Evolutionary conservation across 441 rosid genomes (phyloP).

Genomic region (Oxalis stricta): DNA sequence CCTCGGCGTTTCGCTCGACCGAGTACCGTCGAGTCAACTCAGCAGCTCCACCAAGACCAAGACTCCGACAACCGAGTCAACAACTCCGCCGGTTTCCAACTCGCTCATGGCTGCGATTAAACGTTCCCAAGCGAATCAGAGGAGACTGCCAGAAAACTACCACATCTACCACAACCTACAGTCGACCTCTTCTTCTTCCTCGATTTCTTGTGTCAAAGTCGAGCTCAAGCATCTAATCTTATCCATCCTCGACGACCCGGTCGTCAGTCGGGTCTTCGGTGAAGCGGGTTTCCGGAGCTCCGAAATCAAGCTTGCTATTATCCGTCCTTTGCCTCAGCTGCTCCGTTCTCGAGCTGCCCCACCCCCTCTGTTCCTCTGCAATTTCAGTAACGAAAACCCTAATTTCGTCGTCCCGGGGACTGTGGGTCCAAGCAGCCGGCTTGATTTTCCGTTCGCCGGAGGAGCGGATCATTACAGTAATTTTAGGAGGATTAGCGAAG

Average conservation of each 20-base stretch:
- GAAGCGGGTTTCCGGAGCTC: constrained; percentile 85
- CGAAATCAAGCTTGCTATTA: constrained; percentile 63
- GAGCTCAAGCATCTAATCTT: constrained; percentile 64
- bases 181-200: constrained; percentile 23
- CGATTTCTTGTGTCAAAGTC: constrained; percentile 48
- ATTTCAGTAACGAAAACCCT: constrained; percentile 22
- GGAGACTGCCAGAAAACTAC: constrained; percentile 77
- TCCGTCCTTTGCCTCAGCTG: constrained; percentile 59
- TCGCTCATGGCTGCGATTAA: constrained; percentile 90
- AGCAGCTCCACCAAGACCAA: too few species aligned
- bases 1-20: constrained; percentile 65
- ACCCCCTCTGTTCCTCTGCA: constrained; percentile 55
- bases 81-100: constrained; percentile 68
- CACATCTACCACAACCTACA: constrained; percentile 57
- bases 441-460: constrained; percentile 28
- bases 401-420: constrained; percentile 27
- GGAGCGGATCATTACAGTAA: constrained; percentile 19
- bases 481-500: constrained; percentile 40
- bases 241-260: constrained; percentile 86
- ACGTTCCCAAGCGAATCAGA: constrained; percentile 79
- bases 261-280: constrained; percentile 76
- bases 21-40: constrained; percentile 52
- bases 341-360: constrained; percentile 35
- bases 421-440: too few species aligned
- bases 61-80: too few species aligned